phyloP scores from a whole-genome alignment of 202 grass and related monocot species.

The Miscanthus sacchariflorus region DNA sequence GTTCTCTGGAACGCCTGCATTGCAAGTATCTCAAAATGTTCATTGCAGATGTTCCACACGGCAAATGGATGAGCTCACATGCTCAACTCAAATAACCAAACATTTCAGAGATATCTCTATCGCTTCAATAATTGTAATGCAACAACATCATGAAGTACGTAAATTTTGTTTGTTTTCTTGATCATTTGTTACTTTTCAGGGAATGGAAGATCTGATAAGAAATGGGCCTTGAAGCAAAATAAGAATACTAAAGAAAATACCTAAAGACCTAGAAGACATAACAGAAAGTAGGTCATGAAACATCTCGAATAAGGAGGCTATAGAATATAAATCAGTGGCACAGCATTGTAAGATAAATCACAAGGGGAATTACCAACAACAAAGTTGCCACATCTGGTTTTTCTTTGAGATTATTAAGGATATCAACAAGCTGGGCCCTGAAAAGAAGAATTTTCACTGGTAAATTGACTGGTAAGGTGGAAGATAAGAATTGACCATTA shows the following conservation, averaged over 20 bases:
- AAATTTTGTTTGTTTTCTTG: neutral
- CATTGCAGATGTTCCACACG: slow-evolving; percentile 10
- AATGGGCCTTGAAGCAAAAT: slow-evolving; percentile 5
- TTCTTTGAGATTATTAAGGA: slow-evolving; percentile 95
- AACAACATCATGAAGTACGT: neutral
- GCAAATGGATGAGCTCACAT: slow-evolving; percentile 31
- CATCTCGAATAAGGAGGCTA: neutral
- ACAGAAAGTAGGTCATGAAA: neutral
- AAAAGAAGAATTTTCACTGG: slow-evolving; percentile 41
- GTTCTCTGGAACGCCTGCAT: slow-evolving; percentile 92
- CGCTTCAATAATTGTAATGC: slow-evolving; percentile 18
- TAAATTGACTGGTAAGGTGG: slow-evolving; percentile 15
- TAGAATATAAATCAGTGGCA: slow-evolving; percentile 13
- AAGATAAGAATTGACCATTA: slow-evolving; percentile 17
- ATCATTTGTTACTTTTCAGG: neutral
- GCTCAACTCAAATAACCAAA: neutral
- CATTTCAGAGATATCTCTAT: slow-evolving; percentile 20
- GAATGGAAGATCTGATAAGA: neutral
- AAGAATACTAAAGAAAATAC: slow-evolving; percentile 1
- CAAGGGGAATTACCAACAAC: slow-evolving; percentile 68
- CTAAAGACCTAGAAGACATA: neutral
- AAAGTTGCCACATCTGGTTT: slow-evolving; percentile 99
- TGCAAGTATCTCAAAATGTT: slow-evolving; percentile 25
- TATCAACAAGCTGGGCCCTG: slow-evolving; percentile 95
- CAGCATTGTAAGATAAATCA: slow-evolving; percentile 27